These are phyloP conservation scores for Russula sp. DNA, from an alignment of 768 basidiomycete species.

Conservation along the genomic window DNA sequence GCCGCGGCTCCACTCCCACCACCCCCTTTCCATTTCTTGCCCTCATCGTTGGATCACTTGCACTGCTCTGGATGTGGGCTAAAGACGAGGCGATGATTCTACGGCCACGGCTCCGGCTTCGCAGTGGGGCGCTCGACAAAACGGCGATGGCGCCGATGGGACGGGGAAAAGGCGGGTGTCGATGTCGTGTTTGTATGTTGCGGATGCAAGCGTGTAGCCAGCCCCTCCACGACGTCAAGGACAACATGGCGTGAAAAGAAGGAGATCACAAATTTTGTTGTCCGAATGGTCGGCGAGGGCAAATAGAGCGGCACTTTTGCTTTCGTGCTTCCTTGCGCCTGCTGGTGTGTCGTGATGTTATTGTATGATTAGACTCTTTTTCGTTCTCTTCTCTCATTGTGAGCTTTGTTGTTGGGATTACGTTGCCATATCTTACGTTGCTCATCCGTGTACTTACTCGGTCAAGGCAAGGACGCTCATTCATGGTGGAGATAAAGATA, in stretches of 20 bases:
- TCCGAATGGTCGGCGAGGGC: background rate
- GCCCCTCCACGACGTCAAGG: constrained; percentile 12
- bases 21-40: background rate
- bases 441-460: background rate
- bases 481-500: background rate
- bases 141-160: background rate
- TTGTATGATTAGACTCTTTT: background rate
- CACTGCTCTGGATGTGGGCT: constrained; percentile 17
- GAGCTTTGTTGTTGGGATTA: no score
- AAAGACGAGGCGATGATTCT: background rate
- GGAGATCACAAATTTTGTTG: background rate
- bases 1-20: background rate
- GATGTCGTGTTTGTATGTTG: constrained; percentile 25
- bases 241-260: background rate
- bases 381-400: background rate
- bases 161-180: constrained; percentile 9
- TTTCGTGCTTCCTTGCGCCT: background rate
- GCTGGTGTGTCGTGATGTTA: background rate
- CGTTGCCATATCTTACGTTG: background rate
- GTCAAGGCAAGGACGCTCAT: background rate
- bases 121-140: background rate
- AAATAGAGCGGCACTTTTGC: background rate
- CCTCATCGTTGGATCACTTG: background rate
- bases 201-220: constrained; percentile 19
- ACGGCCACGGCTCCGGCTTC: background rate